Conservation (phyloP, 495 filamentous ascomycete species). For the Xylaria palmicola region DNA sequence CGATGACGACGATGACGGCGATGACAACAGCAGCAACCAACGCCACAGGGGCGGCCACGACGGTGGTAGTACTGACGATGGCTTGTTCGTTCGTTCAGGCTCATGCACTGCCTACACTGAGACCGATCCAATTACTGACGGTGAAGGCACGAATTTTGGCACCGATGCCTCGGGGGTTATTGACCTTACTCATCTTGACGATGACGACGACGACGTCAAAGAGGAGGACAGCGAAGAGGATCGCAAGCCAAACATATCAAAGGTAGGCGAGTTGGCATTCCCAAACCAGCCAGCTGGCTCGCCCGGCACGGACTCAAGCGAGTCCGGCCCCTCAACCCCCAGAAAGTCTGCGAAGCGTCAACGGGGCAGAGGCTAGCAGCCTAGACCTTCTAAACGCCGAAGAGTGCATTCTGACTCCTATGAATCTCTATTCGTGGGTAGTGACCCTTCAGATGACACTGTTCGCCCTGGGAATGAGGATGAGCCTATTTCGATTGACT, state of each 20-base stretch:
- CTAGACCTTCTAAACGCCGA: neutral
- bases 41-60: neutral
- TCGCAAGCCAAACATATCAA: no score
- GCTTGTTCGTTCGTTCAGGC: neutral
- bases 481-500: neutral
- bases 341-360: neutral
- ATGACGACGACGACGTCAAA: neutral
- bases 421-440: slow-evolving; percentile 5
- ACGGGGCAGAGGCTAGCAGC: neutral
- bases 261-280: no score
- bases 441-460: neutral
- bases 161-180: neutral
- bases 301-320: neutral
- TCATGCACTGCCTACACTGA: neutral
- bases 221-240: neutral
- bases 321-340: neutral
- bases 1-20: neutral
- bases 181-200: neutral
- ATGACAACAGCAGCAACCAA: neutral
- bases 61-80: neutral
- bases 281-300: no score
- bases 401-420: neutral
- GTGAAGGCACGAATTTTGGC: neutral
- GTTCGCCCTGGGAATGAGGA: neutral
- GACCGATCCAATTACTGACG: neutral